Evolutionary conservation across 441 rosid genomes (phyloP).

Genomic region (Macaranga tanarius): DNA sequence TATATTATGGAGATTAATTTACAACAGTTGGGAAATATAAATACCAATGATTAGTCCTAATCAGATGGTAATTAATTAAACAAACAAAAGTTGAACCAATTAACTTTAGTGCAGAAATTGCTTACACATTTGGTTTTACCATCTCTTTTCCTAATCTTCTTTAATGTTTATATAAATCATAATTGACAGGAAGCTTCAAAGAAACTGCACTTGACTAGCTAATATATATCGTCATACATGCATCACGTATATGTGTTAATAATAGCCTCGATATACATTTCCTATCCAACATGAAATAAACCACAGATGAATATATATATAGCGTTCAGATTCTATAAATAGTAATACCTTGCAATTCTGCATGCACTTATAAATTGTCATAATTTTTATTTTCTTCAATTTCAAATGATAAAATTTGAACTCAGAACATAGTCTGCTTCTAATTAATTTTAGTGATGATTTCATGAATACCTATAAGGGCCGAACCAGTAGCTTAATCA

Average conservation of each 20-base stretch:
- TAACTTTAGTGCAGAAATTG: neutral
- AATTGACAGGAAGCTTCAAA: neutral
- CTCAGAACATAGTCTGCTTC: too few species aligned
- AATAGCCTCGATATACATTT: too few species aligned
- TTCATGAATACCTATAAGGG: too few species aligned
- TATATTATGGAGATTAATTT: neutral
- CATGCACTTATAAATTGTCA: too few species aligned
- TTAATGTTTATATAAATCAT: neutral
- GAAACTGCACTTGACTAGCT: neutral
- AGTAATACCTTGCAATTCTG: too few species aligned
- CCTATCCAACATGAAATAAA: too few species aligned
- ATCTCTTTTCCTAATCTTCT: neutral
- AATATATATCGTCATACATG: neutral
- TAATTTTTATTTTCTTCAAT: neutral
- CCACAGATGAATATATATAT: too few species aligned
- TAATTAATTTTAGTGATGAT: too few species aligned
- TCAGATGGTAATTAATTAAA: slow-evolving; percentile 10
- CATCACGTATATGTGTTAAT: neutral
- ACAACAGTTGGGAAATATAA: neutral
- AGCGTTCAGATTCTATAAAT: too few species aligned
- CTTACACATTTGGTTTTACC: neutral
- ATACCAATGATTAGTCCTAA: slow-evolving; percentile 8
- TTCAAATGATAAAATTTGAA: neutral
- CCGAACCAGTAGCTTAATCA: too few species aligned
- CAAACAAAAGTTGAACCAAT: slow-evolving; percentile 6